A percentile compares a stretch with the other conserved stretches of the same genome.
These are phyloP conservation scores for Penicillium glabrum DNA, from an alignment of 2,329 filamentous ascomycete genomes.

Conservation along the genomic window DNA sequence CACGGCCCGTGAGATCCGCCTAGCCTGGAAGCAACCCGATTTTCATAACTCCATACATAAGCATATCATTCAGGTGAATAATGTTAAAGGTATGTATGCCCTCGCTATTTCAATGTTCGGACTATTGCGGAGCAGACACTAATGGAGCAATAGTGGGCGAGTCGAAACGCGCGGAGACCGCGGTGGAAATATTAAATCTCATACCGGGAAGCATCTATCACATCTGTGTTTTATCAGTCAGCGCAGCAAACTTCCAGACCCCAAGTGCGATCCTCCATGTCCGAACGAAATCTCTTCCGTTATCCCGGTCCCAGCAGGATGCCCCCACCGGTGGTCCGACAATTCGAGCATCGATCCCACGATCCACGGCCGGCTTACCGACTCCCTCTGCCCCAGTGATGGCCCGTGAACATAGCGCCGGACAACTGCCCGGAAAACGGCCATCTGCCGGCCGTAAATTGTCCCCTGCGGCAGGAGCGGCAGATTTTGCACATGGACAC, in stretches of 20 bases:
- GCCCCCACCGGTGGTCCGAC: slow-evolving; percentile 35
- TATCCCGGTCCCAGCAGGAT: slow-evolving; percentile 37
- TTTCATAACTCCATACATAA: slow-evolving; percentile 70
- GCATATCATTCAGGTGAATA: slow-evolving; percentile 91
- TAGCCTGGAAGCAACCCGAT: slow-evolving; percentile 84
- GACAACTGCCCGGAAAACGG: slow-evolving; percentile 57
- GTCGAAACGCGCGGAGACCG: slow-evolving; percentile 74
- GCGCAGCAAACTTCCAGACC: slow-evolving; percentile 87
- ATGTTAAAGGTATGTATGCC: slow-evolving; percentile 71
- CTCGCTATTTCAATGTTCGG: too few species aligned
- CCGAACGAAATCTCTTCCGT: slow-evolving; percentile 63
- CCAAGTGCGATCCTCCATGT: slow-evolving; percentile 83
- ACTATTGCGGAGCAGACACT: slow-evolving; percentile 9
- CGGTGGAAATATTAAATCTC: slow-evolving; percentile 87
- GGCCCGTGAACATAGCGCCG: slow-evolving; percentile 64
- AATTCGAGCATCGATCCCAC: slow-evolving; percentile 56
- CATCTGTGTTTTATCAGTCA: slow-evolving; percentile 87
- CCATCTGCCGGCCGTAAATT: slow-evolving; percentile 72
- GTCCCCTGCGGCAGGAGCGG: slow-evolving; percentile 64
- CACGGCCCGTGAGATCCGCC: slow-evolving; percentile 77
- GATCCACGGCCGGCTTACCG: slow-evolving; percentile 54
- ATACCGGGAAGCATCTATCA: slow-evolving; percentile 89
- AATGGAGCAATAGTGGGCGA: slow-evolving; percentile 68
- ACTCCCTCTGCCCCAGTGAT: slow-evolving; percentile 62
- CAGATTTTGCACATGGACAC: slow-evolving; percentile 41